Evolutionary conservation across 805 yeast genomes (phyloP).

Genomic region (Kodamaea neixiangensis): DNA sequence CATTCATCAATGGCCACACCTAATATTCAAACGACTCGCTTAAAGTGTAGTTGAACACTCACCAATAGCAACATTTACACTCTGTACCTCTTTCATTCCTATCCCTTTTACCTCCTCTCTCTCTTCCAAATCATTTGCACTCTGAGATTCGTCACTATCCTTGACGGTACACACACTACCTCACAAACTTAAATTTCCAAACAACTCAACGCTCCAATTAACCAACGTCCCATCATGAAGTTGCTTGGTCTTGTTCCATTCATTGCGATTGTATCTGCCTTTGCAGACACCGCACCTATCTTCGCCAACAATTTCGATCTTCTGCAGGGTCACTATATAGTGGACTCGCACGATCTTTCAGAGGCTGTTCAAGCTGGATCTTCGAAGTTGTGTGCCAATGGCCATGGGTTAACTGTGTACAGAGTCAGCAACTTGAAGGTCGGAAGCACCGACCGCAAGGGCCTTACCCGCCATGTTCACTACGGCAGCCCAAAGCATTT

Average conservation of each 20-base stretch:
- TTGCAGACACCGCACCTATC: constrained; percentile 27
- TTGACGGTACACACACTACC: background rate
- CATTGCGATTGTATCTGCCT: constrained; percentile 19
- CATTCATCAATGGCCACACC: background rate
- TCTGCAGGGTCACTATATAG: constrained; percentile 18
- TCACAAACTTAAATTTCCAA: background rate
- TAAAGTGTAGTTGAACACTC: background rate
- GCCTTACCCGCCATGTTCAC: constrained; percentile 22
- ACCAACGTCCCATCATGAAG: constrained; percentile 14
- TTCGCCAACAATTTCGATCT: constrained; percentile 16
- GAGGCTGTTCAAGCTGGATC: constrained; percentile 16
- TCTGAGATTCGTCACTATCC: background rate
- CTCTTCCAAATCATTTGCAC: background rate
- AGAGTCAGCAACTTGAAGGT: constrained; percentile 24
- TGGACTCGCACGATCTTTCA: constrained; percentile 22
- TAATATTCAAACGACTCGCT: background rate
- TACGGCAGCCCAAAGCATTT: constrained; percentile 18
- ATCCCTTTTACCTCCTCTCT: background rate
- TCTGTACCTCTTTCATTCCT: too few species aligned
- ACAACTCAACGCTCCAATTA: background rate
- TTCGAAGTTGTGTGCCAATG: constrained; percentile 20
- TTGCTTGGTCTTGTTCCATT: constrained; percentile 10
- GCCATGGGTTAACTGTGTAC: constrained; percentile 23
- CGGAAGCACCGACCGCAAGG: constrained; percentile 9
- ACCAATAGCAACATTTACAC: too few species aligned